Base-by-base conservation (phyloP, 1,139 yeast genomes). In the Scheffersomyces titani region DNA sequence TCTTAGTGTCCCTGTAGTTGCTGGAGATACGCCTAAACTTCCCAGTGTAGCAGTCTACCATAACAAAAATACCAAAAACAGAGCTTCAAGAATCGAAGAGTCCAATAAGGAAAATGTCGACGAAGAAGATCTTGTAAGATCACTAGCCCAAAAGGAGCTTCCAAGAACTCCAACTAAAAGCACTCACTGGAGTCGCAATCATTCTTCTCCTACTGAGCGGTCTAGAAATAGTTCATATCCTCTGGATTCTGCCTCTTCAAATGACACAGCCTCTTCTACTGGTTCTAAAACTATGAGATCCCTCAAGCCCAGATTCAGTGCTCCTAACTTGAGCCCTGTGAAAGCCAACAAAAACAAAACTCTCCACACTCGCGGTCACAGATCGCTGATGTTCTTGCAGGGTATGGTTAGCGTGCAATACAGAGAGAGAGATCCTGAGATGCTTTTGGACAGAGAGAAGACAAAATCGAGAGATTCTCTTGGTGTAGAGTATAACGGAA, bases 221-320 rank as follows among this genome's bases (percentile, higher is more conserved):
- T 30, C 40, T 30, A 30, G 16, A 30, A 11, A 16, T 30, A 11
- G 13, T 9, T 30, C 40, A 11, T 16, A 30, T 9, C 9, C 16
- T 30, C 16, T 16, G 40, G 9, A 6, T 16, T 30, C 40, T 30
- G 3, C 13, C 3, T 30, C 40, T 30, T 30, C 16, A 2, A 16
- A 3, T 9, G 4, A 30, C 11, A 11, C 40, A 11, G 40, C 40
- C 13, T 9, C 6, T 22, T 5, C 40, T 30, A 30, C 2, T 30
- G 40, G 40, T 30, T 30, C 40, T 16, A 30, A 30, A 30, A 3
- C 40, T 13, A 11, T 16, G 19, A 61, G 60, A 50, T 51, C 65
- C 5, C 61, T 71, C 49, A 66, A 63, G 56, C 55, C 70, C 18
- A 62, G 73, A 52, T 65, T 70, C 19, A 69, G 73, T 52, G 68